A percentile compares a stretch with the other conserved stretches of the same genome.
These are phyloP conservation scores for Scheffersomyces ergatensis DNA, from an alignment of 805 yeast genomes.

Conservation along the genomic window DNA sequence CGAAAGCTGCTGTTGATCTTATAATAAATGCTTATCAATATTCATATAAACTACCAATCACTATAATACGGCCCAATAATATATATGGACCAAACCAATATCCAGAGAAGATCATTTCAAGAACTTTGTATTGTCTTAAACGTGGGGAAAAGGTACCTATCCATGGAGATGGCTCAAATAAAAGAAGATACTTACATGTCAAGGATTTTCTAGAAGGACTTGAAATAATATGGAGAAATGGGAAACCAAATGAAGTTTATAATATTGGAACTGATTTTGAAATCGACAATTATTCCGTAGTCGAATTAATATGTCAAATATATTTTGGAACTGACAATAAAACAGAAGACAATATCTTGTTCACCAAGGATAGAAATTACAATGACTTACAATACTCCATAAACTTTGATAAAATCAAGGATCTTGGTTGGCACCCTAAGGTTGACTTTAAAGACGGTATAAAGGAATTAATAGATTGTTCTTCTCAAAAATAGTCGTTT, in stretches of 20 bases:
- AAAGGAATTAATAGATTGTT: not conserved
- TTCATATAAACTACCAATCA: constrained; percentile 41
- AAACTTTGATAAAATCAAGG: constrained; percentile 16
- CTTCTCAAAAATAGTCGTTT: no score
- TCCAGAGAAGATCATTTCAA: constrained; percentile 52
- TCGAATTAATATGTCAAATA: constrained; percentile 14
- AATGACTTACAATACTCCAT: constrained; percentile 31
- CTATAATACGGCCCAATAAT: constrained; percentile 47
- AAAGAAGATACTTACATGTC: constrained; percentile 45
- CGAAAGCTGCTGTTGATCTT: constrained; percentile 54
- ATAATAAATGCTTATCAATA: constrained; percentile 43
- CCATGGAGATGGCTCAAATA: constrained; percentile 48
- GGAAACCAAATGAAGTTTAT: constrained; percentile 10
- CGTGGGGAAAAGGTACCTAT: constrained; percentile 27
- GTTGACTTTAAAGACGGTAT: constrained; percentile 9
- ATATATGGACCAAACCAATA: constrained; percentile 53
- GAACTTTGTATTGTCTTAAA: constrained; percentile 17
- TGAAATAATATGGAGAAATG: constrained; percentile 20
- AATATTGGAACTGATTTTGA: constrained; percentile 26
- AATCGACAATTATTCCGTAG: constrained; percentile 22
- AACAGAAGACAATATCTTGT: constrained; percentile 13
- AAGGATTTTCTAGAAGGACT: constrained; percentile 41
- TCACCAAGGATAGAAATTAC: constrained; percentile 28
- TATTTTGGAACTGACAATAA: constrained; percentile 7
- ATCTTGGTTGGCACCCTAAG: constrained; percentile 31